phyloP scores from a whole-genome alignment of 148 eudicot genomes.

The Polygonum aviculare region DNA sequence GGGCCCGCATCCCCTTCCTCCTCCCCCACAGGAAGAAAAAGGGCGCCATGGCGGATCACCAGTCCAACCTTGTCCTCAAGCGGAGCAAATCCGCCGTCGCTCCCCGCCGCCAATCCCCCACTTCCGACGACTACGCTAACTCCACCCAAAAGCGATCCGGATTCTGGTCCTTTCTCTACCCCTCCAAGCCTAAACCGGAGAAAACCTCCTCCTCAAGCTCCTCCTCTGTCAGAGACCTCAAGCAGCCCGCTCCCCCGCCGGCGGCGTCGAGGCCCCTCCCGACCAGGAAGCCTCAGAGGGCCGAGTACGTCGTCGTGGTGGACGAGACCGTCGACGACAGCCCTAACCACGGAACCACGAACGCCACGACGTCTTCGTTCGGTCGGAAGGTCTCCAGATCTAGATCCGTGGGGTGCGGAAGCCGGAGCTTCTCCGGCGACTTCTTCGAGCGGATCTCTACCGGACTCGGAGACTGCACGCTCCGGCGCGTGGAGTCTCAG shows the following conservation, averaged over 20 bases:
- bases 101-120: background rate
- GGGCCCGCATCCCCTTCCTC: constrained; percentile 46
- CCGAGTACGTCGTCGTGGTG: constrained; percentile 26
- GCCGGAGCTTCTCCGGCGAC: constrained; percentile 85
- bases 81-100: constrained; percentile 57
- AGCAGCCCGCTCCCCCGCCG: background rate
- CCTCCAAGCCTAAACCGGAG: background rate
- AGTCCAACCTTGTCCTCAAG: constrained; percentile 28
- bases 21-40: constrained; percentile 35
- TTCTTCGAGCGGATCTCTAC: constrained; percentile 77
- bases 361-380: constrained; percentile 18
- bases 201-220: constrained; percentile 4
- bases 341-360: constrained; percentile 27
- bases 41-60: background rate
- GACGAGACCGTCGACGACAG: constrained; percentile 45
- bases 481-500: constrained; percentile 79
- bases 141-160: constrained; percentile 31
- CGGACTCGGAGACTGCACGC: constrained; percentile 83
- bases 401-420: constrained; percentile 93
- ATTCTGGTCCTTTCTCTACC: constrained; percentile 66
- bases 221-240: background rate
- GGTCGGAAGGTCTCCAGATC: constrained; percentile 71
- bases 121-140: constrained; percentile 17
- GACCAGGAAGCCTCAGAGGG: constrained; percentile 13
- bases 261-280: background rate